Evolutionary conservation across 768 basidiomycete genomes (phyloP).

Genomic region (Leccinum truebloodii): DNA sequence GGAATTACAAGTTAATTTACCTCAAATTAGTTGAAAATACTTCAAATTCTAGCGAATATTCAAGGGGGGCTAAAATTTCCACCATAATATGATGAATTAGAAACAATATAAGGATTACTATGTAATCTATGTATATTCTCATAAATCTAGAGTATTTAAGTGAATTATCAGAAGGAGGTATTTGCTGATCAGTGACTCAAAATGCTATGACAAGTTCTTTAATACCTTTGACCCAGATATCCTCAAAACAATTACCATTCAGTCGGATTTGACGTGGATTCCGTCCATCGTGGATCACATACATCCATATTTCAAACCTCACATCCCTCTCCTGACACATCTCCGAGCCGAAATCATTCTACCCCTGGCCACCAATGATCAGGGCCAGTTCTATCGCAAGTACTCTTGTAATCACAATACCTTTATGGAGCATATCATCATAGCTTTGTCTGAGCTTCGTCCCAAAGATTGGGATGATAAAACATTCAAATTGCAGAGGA

Average conservation of each 20-base stretch:
- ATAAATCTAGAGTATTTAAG: too few relatives aligned
- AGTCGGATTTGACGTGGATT: neutral
- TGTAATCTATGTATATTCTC: too few relatives aligned
- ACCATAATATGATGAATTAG: too few relatives aligned
- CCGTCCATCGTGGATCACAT: neutral
- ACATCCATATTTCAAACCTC: neutral
- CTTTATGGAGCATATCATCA: neutral
- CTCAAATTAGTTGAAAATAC: too few relatives aligned
- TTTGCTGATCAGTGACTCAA: too few relatives aligned
- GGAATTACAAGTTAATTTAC: too few relatives aligned
- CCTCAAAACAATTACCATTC: neutral
- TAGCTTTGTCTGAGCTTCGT: neutral
- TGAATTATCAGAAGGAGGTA: too few relatives aligned
- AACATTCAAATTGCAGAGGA: neutral
- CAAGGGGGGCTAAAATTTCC: too few relatives aligned
- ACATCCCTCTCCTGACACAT: neutral
- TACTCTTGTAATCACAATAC: neutral
- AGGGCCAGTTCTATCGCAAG: neutral
- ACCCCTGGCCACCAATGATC: neutral
- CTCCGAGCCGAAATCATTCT: neutral
- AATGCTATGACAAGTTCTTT: neutral
- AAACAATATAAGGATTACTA: too few relatives aligned
- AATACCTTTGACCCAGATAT: neutral
- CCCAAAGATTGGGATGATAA: neutral
- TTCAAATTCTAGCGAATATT: too few relatives aligned